Conservation (phyloP, 2,329 filamentous ascomycete species). For the Colletotrichum spaethianum region DNA sequence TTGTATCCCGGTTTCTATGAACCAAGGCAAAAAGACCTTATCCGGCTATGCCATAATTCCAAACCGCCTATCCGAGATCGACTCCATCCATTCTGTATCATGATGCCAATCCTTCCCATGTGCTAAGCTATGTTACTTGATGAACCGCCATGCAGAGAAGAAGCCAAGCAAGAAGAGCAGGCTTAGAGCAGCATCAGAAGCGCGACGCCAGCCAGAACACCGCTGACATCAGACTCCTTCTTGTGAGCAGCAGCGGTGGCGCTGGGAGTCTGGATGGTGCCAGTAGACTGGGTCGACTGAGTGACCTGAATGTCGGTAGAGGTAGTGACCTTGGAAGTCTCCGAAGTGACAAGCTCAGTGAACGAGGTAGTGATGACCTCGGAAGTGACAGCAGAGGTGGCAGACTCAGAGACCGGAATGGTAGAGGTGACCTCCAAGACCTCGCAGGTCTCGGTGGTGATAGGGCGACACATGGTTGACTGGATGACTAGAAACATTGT, state of each 20-base stretch:
- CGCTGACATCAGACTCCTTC: neutral
- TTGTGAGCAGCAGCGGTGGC: neutral
- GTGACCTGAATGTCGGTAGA: neutral
- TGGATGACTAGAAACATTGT: neutral
- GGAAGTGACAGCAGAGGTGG: neutral
- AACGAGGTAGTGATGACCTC: neutral
- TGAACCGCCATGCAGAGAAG: neutral
- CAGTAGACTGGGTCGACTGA: neutral
- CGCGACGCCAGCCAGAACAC: slow-evolving; percentile 1
- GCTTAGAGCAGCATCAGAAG: slow-evolving; percentile 2
- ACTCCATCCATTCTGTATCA: neutral
- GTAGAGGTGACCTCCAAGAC: neutral
- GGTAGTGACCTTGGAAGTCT: neutral
- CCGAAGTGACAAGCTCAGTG: neutral
- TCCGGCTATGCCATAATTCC: neutral
- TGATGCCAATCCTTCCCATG: neutral
- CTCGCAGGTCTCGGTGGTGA: neutral
- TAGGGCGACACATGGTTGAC: neutral
- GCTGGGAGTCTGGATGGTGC: neutral
- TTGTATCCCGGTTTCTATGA: neutral
- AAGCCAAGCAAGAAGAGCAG: neutral
- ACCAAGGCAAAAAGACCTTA: neutral
- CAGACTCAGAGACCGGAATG: neutral
- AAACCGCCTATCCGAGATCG: slow-evolving; percentile 1
- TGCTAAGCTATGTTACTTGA: neutral